These are phyloP conservation scores for Alternaria alternata DNA, from an alignment of 2,329 filamentous ascomycete species.

Conservation along the genomic window DNA sequence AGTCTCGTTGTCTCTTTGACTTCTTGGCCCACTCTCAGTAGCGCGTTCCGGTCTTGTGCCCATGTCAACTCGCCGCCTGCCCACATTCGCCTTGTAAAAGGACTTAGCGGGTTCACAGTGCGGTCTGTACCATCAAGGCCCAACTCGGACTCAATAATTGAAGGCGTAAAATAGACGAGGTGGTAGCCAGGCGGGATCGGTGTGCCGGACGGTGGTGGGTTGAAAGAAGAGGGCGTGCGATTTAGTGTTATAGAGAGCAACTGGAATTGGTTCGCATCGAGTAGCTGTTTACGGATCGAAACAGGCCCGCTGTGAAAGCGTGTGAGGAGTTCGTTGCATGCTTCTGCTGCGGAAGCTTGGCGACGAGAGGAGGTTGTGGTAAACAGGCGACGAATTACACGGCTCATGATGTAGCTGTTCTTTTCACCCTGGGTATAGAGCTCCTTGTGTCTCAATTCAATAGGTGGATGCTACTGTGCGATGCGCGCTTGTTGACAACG, in stretches of 20 bases:
- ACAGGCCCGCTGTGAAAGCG: slow-evolving; percentile 41
- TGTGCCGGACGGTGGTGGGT: slow-evolving; percentile 33
- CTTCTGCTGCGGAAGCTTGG: slow-evolving; percentile 38
- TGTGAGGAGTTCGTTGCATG: slow-evolving; percentile 41
- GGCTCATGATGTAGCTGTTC: slow-evolving; percentile 18
- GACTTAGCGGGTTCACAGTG: slow-evolving; percentile 74
- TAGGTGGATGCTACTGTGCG: background rate
- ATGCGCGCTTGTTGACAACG: background rate
- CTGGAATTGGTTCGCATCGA: slow-evolving; percentile 47
- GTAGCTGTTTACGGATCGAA: slow-evolving; percentile 39
- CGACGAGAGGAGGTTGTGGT: slow-evolving; percentile 21
- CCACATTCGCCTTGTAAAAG: slow-evolving; percentile 85
- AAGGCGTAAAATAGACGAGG: slow-evolving; percentile 86
- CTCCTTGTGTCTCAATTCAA: no score
- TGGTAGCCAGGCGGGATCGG: slow-evolving; percentile 75
- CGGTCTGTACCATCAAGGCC: slow-evolving; percentile 85
- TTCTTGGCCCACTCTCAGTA: slow-evolving; percentile 42
- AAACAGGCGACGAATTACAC: slow-evolving; percentile 30
- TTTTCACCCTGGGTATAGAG: no score
- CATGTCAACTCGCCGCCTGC: slow-evolving; percentile 81
- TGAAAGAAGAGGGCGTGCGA: slow-evolving; percentile 32
- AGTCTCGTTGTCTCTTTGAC: slow-evolving; percentile 57
- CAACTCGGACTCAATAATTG: slow-evolving; percentile 68
- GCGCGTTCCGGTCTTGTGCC: slow-evolving; percentile 26
- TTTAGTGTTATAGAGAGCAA: slow-evolving; percentile 40